A percentile compares a stretch with the other conserved stretches of the same genome.
Conservation (phyloP, 257 asterid species). For the Ballota nigra region DNA sequence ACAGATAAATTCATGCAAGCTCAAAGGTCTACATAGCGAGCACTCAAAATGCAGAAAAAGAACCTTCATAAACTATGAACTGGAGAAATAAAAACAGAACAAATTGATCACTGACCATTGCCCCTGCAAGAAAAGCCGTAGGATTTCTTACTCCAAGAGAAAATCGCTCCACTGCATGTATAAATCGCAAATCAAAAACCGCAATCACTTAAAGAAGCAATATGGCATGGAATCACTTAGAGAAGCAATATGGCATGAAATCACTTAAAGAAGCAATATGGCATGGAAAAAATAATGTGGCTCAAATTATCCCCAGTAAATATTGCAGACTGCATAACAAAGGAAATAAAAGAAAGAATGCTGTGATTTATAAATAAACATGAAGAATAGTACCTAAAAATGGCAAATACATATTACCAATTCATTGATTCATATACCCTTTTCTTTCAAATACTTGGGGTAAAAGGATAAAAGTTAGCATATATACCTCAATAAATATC, state of each 20-base stretch:
- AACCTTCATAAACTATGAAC: slow-evolving; percentile 1
- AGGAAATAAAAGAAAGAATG: not conserved
- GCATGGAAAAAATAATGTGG: not conserved
- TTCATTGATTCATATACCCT: not conserved
- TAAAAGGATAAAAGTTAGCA: not conserved
- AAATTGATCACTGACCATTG: slow-evolving; percentile 58
- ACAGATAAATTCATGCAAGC: not conserved
- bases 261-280: not conserved
- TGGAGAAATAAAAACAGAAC: not conserved
- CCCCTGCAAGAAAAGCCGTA: slow-evolving; percentile 88
- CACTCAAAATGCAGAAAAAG: not conserved
- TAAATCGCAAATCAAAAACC: slow-evolving; percentile 18
- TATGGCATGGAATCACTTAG: not conserved
- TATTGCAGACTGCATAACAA: not conserved
- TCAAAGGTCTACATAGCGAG: too few relatives aligned
- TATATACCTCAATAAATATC: not conserved
- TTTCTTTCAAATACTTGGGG: not conserved
- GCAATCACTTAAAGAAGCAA: slow-evolving; percentile 4
- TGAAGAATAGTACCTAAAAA: not conserved
- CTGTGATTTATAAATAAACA: not conserved
- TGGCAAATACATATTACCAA: not conserved
- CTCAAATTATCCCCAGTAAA: not conserved
- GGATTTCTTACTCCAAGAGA: slow-evolving; percentile 91
- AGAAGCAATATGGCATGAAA: slow-evolving; percentile 2
- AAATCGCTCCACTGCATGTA: slow-evolving; percentile 77